Evolutionary conservation across 2,329 filamentous ascomycete genomes (phyloP), one percentile per base, ranked within the genome.

Genomic region (Fusarium sororula): DNA sequence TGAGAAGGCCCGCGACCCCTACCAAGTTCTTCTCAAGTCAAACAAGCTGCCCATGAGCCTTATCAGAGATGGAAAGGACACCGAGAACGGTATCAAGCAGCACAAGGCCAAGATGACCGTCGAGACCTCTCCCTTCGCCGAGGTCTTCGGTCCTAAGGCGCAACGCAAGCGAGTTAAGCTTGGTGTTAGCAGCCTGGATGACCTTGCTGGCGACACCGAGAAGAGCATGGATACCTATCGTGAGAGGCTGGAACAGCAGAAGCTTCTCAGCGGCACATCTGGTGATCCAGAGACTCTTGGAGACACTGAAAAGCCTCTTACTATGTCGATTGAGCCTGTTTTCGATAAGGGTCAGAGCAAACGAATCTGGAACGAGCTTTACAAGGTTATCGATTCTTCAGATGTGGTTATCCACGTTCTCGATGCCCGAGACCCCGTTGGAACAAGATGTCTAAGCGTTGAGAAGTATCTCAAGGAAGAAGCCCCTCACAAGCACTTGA

Each of bases 31-130:
- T n/a, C 87, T 99, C 74, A 98, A 98, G 86, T 93, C 93, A 76
- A 98, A 98, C 84, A 98, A 98, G 86, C 88, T 99, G 55, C 96
- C 96, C 45, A 96, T 99, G 94, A 96, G 91, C 76, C 85, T 99
- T 82, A 97, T 99, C 80, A 89, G 91, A 70, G 96, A 98, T 62
- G 91, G 83, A 65, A 81, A 92, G 88, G 91, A 84, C 65, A 81
- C 79, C 53, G 89, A 92, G 77, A 96, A 97, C 79, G 96, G 95
- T 1, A 83, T 98, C 66, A 97, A 98, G 85, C 91, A 98, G 82
- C 96, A 98, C 83, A 90, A 93, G 80, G 96, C 96, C 44, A 98
- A 98, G 87, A 97, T 98, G 86, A 90, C 94, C 15, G 92, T 98
- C 55, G 95, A 98, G 85, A 93, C 91, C 24, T 90, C 93, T 38